phyloP scores from a whole-genome alignment of 139 green algal species.

The Edaphochlamys debaryana region DNA sequence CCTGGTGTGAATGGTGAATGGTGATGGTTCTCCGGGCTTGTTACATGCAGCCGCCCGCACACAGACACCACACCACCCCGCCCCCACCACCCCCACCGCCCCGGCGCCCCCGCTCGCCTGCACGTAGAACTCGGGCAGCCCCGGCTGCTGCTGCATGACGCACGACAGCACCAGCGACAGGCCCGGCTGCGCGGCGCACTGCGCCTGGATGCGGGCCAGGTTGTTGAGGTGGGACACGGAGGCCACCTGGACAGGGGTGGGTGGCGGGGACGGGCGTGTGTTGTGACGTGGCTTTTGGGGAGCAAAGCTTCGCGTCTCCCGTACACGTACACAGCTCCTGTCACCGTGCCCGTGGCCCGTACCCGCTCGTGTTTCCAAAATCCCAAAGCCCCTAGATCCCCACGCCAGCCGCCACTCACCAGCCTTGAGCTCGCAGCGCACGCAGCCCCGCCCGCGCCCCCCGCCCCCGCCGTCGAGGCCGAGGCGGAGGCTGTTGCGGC shows the following conservation, averaged over 20 bases:
- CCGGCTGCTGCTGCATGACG: slow-evolving; percentile 36
- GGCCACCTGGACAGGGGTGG: not conserved
- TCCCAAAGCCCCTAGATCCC: too few relatives aligned
- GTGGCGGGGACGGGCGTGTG: not conserved
- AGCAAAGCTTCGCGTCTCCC: too few relatives aligned
- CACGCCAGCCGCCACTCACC: not conserved
- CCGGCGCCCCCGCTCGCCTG: not conserved
- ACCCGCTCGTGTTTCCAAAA: too few relatives aligned
- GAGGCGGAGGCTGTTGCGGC: too few relatives aligned
- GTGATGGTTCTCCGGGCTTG: too few relatives aligned
- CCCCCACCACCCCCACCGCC: not conserved
- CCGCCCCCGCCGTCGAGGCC: too few relatives aligned
- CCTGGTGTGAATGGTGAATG: too few relatives aligned
- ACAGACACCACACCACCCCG: too few relatives aligned
- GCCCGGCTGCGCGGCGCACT: slow-evolving; percentile 24
- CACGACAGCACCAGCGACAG: not conserved
- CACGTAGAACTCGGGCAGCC: slow-evolving; percentile 2
- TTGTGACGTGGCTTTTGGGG: not conserved
- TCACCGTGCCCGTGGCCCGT: too few relatives aligned
- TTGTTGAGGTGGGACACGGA: slow-evolving; percentile 23
- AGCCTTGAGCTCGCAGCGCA: not conserved
- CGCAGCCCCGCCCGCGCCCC: too few relatives aligned
- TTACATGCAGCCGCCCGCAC: too few relatives aligned
- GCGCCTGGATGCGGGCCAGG: slow-evolving; percentile 11
- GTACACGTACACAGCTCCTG: too few relatives aligned